phyloP scores from a whole-genome alignment of 106 monocot species.

The Phalaenopsis aphrodite region DNA sequence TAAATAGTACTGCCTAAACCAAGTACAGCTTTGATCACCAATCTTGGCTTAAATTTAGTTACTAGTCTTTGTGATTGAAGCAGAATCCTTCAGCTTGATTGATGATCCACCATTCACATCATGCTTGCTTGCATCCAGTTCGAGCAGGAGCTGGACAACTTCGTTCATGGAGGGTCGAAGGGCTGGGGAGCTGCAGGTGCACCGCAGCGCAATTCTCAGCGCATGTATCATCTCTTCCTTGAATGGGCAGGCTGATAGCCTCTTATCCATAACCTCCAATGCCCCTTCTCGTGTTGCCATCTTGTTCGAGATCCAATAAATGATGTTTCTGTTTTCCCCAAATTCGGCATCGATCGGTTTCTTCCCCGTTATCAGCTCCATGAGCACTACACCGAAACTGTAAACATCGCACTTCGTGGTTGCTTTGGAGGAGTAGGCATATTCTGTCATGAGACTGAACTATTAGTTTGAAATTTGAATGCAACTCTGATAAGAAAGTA shows the following conservation, averaged over 20 bases:
- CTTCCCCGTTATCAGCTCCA: slow-evolving; percentile 90
- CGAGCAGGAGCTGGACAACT: slow-evolving; percentile 71
- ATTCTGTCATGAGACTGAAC: slow-evolving; percentile 35
- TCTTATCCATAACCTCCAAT: slow-evolving; percentile 55
- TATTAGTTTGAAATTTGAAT: neutral
- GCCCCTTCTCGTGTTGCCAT: slow-evolving; percentile 39
- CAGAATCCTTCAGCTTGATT: slow-evolving; percentile 31
- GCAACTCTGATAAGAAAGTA: neutral
- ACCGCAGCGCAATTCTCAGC: slow-evolving; percentile 56
- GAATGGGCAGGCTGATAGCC: slow-evolving; percentile 32
- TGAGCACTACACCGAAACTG: slow-evolving; percentile 94
- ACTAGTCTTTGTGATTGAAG: neutral
- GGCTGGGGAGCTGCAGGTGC: slow-evolving; percentile 54
- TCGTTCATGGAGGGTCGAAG: slow-evolving; percentile 86
- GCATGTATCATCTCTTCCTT: slow-evolving; percentile 80
- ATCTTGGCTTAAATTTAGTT: neutral
- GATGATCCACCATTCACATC: slow-evolving; percentile 19
- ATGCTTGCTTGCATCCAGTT: slow-evolving; percentile 32
- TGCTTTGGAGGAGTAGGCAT: slow-evolving; percentile 83
- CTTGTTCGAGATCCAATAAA: slow-evolving; percentile 60
- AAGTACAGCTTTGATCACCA: neutral
- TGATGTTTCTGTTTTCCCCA: slow-evolving; percentile 75
- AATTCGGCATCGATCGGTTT: slow-evolving; percentile 78
- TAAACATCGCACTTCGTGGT: slow-evolving; percentile 97
- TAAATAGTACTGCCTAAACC: neutral